These are phyloP conservation scores for Arthrobotrys sphaeroides DNA, from an alignment of 2,329 filamentous ascomycete genomes.

Conservation along the genomic window DNA sequence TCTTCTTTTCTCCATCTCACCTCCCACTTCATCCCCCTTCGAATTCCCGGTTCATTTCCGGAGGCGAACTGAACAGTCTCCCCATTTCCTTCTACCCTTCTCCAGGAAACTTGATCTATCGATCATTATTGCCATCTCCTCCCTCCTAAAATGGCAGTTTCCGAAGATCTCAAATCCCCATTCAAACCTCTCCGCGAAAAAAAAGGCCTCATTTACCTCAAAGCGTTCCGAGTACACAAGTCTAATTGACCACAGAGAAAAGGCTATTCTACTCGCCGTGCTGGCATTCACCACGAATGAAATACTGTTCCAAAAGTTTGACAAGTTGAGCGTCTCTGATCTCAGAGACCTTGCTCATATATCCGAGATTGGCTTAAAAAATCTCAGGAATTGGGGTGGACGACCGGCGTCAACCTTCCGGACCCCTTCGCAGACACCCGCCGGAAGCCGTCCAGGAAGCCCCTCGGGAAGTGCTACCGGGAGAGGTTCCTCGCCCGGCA, in stretches of 20 bases:
- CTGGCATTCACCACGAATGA: slow-evolving; percentile 25
- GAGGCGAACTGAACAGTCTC: too few species aligned
- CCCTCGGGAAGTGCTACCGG: not conserved
- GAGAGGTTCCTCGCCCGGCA: not conserved
- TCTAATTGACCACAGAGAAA: not conserved
- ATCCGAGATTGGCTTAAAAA: slow-evolving; percentile 18
- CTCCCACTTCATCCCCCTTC: too few species aligned
- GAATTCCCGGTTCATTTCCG: too few species aligned
- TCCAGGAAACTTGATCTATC: too few species aligned
- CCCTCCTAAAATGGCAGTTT: slow-evolving; percentile 5
- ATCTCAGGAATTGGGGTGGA: slow-evolving; percentile 14
- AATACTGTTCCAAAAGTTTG: slow-evolving; percentile 8
- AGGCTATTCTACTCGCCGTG: not conserved
- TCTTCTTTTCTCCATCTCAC: too few species aligned
- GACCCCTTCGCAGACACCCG: not conserved
- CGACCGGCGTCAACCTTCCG: not conserved
- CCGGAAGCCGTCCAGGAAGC: not conserved
- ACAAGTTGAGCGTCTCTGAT: not conserved
- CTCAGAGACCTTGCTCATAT: slow-evolving; percentile 13
- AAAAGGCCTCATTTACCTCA: not conserved
- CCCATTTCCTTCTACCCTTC: too few species aligned
- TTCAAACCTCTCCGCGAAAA: slow-evolving; percentile 11
- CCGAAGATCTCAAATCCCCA: not conserved
- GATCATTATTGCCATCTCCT: too few species aligned
- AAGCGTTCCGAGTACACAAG: not conserved